These are phyloP conservation scores for Auricularia auricula-judae DNA, from an alignment of 768 basidiomycete genomes.

Conservation along the genomic window DNA sequence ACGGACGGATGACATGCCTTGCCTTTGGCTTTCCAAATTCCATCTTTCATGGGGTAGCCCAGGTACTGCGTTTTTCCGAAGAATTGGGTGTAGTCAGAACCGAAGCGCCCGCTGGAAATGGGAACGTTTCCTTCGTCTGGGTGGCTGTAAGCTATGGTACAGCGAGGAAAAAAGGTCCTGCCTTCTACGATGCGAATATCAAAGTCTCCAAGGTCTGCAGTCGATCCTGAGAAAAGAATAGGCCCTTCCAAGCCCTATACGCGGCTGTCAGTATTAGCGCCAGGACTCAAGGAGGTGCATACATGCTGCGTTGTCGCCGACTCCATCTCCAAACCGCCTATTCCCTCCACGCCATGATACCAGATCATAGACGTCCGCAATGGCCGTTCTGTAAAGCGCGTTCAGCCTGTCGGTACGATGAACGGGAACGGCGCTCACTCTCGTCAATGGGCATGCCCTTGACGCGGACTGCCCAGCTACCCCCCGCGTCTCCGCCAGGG, in stretches of 20 bases:
- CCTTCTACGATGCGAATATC: constrained; percentile 69
- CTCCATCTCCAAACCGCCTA: constrained; percentile 73
- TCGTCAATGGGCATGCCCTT: constrained; percentile 66
- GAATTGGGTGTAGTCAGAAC: constrained; percentile 44
- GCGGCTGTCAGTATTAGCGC: not conserved
- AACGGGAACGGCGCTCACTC: constrained; percentile 28
- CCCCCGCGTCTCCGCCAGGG: constrained; percentile 70
- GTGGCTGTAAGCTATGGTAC: not conserved
- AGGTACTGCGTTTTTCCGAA: constrained; percentile 62
- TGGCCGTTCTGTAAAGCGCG: constrained; percentile 22
- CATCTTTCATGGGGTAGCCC: constrained; percentile 49
- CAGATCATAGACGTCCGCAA: constrained; percentile 72
- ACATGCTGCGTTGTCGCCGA: constrained; percentile 69
- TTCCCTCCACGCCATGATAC: constrained; percentile 79
- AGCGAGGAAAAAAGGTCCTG: not conserved
- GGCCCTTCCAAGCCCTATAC: constrained; percentile 65
- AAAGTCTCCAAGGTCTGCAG: constrained; percentile 77
- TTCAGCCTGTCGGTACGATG: no score
- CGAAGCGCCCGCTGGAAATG: constrained; percentile 43
- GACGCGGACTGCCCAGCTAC: constrained; percentile 81
- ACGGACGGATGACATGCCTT: constrained; percentile 2
- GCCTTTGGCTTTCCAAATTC: constrained; percentile 86
- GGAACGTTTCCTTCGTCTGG: constrained; percentile 49
- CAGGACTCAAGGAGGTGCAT: constrained; percentile 13
- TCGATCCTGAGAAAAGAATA: constrained; percentile 57